Evolutionary conservation across 2,329 filamentous ascomycete species (phyloP).

Genomic region (Beauveria bassiana): DNA sequence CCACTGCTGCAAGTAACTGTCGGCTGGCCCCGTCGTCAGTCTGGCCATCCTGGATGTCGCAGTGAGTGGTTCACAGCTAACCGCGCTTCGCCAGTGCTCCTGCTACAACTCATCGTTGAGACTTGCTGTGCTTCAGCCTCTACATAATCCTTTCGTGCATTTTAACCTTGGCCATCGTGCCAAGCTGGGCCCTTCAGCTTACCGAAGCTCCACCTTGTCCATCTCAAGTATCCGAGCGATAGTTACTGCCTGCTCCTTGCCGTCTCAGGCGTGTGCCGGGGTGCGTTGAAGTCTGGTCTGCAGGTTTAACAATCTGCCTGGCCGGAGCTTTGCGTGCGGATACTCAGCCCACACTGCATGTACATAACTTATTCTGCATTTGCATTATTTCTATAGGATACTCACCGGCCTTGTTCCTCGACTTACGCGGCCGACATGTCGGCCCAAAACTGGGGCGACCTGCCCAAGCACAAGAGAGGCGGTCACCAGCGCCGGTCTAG

Average conservation of each 20-base stretch:
- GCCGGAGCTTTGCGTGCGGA: constrained; percentile 2
- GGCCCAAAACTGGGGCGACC: constrained; percentile 12
- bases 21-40: not conserved
- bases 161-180: not conserved
- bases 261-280: constrained; percentile 4
- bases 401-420: not conserved
- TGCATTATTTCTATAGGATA: not conserved
- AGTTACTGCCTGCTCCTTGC: not conserved
- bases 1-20: not conserved
- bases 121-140: constrained; percentile 1
- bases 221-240: not conserved
- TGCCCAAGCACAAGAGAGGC: constrained; percentile 8
- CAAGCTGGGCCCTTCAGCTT: not conserved
- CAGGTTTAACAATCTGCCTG: not conserved
- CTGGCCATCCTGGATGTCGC: not conserved
- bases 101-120: not conserved
- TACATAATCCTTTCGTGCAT: not conserved
- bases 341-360: not conserved
- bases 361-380: constrained; percentile 6
- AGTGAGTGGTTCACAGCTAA: constrained; percentile 3
- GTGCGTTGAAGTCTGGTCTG: not conserved
- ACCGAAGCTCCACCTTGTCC: not conserved
- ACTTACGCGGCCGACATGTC: constrained; percentile 10
- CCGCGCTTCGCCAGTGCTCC: constrained; percentile 1
- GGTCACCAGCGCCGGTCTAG: constrained; percentile 11